These are phyloP conservation scores for Miscanthus lutarioriparius DNA, from an alignment of 176 grass and related monocot genomes.

Conservation along the genomic window DNA sequence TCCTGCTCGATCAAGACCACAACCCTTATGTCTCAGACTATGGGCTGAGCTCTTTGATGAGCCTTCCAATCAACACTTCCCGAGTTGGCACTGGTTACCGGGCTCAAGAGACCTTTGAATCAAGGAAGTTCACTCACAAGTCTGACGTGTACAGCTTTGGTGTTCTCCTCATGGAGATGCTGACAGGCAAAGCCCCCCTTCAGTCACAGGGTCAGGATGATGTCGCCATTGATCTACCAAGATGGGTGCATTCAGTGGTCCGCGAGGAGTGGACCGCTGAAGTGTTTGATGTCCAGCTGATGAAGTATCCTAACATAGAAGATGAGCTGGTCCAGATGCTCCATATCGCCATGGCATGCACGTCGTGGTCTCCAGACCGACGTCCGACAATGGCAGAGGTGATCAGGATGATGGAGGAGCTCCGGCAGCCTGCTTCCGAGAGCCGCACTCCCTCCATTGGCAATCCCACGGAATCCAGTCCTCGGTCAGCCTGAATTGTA, in stretches of 20 bases:
- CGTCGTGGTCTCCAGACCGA: constrained; percentile 54
- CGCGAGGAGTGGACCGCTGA: constrained; percentile 97
- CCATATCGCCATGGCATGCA: constrained; percentile 83
- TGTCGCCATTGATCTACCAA: constrained; percentile 56
- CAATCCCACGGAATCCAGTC: constrained; percentile 54
- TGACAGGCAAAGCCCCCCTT: constrained; percentile 89
- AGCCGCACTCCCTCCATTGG: constrained; percentile 47
- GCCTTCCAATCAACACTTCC: constrained; percentile 62
- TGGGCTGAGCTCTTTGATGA: constrained; percentile 66
- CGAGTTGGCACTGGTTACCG: constrained; percentile 60
- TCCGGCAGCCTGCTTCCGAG: constrained; percentile 50
- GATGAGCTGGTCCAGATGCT: constrained; percentile 97
- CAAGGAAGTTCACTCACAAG: constrained; percentile 82
- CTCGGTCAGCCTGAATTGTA: constrained; percentile 16
- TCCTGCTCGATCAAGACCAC: constrained; percentile 72
- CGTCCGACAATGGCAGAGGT: constrained; percentile 76
- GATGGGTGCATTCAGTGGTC: constrained; percentile 73
- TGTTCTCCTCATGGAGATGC: constrained; percentile 92
- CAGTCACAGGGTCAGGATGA: constrained; percentile 88
- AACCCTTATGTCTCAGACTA: constrained; percentile 77
- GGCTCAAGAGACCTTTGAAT: constrained; percentile 80
- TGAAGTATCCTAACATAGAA: constrained; percentile 63
- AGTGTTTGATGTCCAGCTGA: constrained; percentile 81
- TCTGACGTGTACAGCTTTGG: constrained; percentile 95
- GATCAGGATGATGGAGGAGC: constrained; percentile 75